Evolutionary conservation across 257 asterid genomes (phyloP), one percentile per base, ranked within the genome.

Genomic region (Echites panduratus): DNA sequence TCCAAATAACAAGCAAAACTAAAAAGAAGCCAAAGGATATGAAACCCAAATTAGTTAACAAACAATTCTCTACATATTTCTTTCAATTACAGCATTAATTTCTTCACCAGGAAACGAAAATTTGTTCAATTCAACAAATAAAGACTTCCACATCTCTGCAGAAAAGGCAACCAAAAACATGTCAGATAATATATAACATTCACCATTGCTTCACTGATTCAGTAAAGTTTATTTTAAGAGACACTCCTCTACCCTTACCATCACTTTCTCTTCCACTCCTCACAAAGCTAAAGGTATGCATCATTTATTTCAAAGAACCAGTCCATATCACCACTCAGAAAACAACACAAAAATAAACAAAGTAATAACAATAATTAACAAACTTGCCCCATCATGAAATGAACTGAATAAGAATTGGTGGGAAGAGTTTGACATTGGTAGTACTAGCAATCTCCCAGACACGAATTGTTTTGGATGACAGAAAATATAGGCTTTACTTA

Each of bases 401-500:
- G 40, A 65, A 65, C 14, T 38, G 32, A 12, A 64, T 41, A 54
- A 17, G 24, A 17, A 17, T 16, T 20, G 3, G 38, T 32, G 38
- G 3, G 38, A 32, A 54, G 8, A 20, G 4, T 9, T 53, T 19
- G 40, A 54, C 4, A 32, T 38, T 35, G n/a, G 27, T 14, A 58
- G 16, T 8, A 58, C 29, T 5, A 50, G 38, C 26, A 29, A 6
- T 32, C 38, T 32, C 38, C 38, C 17, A 24, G 20, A 22, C 44
- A 6, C 64, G 59, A 70, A 61, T 26, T 19, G 22, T 8, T 48
- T 52, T 22, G 35, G 62, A 38, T 35, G 59, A 43, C 20, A 58
- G 66, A 77, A 32, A 32, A 32, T 1, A 32, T 32, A 32, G 38
- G 38, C 38, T 32, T 32, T 32, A 32, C 87, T 81, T 84, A 87